A percentile compares a stretch with the other conserved stretches of the same genome.
These are phyloP conservation scores for Bruguiera parviflora DNA, from an alignment of 345 rosid genomes.

Conservation along the genomic window DNA sequence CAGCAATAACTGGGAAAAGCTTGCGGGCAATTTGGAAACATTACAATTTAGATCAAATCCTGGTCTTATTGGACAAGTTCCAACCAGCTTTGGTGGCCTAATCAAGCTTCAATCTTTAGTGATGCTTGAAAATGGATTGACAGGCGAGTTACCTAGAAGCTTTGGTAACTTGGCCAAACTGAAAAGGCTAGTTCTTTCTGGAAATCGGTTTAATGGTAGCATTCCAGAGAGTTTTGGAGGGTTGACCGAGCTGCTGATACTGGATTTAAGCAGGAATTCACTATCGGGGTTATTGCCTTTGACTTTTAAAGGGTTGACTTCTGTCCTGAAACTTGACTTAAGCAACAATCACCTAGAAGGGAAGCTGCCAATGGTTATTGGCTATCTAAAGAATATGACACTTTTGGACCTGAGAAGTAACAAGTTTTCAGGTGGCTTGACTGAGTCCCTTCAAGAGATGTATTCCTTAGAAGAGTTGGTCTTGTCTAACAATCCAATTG, in stretches of 20 bases:
- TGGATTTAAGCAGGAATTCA: conserved; percentile 72
- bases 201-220: conserved; percentile 55
- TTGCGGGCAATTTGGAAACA: conserved; percentile 52
- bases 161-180: conserved; percentile 50
- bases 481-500: conserved; percentile 57
- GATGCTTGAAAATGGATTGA: conserved; percentile 61
- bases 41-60: conserved; percentile 78
- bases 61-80: conserved; percentile 68
- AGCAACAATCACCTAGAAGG: conserved; percentile 69
- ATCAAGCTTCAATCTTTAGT: conserved; percentile 67
- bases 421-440: conserved; percentile 64
- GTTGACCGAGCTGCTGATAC: conserved; percentile 51
- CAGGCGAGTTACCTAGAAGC: conserved; percentile 49
- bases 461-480: conserved; percentile 59
- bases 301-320: conserved; percentile 48
- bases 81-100: conserved; percentile 48
- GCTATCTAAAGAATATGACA: conserved; percentile 56
- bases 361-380: conserved; percentile 42
- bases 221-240: conserved; percentile 53
- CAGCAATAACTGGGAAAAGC: conserved; percentile 46
- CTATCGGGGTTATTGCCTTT: conserved; percentile 63
- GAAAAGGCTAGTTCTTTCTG: conserved; percentile 68
- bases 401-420: conserved; percentile 79
- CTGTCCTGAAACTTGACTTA: conserved; percentile 78
- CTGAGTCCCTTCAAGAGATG: conserved; percentile 51